Base-by-base conservation (phyloP, 2,329 filamentous ascomycete species). In the Nannizzia gypsea region DNA sequence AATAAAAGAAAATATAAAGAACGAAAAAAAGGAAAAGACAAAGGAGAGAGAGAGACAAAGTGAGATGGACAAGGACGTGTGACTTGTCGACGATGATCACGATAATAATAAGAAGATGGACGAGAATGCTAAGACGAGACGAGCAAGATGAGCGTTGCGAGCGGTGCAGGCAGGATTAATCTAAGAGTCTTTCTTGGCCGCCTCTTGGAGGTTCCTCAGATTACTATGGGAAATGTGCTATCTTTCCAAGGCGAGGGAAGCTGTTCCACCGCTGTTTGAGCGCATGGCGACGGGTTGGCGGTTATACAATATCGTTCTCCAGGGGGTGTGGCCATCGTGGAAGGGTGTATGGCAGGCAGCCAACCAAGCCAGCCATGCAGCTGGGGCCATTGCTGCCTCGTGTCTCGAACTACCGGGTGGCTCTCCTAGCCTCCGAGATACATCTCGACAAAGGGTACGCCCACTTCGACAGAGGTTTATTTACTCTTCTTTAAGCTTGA, bases 131-230 rank as follows among this genome's bases (percentile, higher is more conserved):
- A 15, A 42, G 38, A 42, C 40, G 20, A 22, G 13, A 42, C 38
- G 38, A 40, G 15, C 8, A 42, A 17, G 38, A 42, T 1, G 38
- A n/a, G 38, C 15, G 38, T n/a, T n/a, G 15, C n/a, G 38, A 42
- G 38, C 15, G 38, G 38, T n/a, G 15, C 6, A 17, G 11, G 38
- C 38, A 42, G n/a, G 48, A 22, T 52, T 52, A 52, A 52, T 52
- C 48, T 52, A 52, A 52, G 22, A 28, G 48, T 52, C 48, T 52
- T 52, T 52, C 48, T 28, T 52, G 48, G 42, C 42, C 42, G 42
- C 6, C 42, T 46, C 42, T 42, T 42, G 38, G 38, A 15, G 6
- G 13, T 36, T 36, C 31, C 31, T 36, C 31, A 36, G 38, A 42
- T n/a, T 42, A 11, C n/a, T 15, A 8, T 17, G 38, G n/a, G 38